Evolutionary conservation across 176 grass and related monocot genomes (phyloP).

Genomic region (Areca catechu): DNA sequence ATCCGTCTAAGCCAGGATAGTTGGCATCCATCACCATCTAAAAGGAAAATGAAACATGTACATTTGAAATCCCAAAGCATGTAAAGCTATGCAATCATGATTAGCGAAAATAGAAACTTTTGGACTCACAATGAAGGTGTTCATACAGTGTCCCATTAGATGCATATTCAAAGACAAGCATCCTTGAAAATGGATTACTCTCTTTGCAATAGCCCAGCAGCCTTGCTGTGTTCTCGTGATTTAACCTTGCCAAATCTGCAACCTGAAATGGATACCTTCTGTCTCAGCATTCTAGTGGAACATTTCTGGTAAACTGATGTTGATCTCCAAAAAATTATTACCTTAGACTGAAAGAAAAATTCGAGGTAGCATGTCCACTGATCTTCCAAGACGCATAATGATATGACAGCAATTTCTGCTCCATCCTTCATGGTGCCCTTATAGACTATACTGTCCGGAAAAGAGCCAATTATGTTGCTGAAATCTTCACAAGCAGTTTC

Average conservation of each 20-base stretch:
- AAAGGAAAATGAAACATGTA: background rate
- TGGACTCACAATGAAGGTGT: slow-evolving; percentile 72
- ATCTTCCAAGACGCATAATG: slow-evolving; percentile 58
- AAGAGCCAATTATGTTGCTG: slow-evolving; percentile 94
- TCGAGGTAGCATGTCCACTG: slow-evolving; percentile 85
- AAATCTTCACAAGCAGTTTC: slow-evolving; percentile 98
- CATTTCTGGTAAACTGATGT: background rate
- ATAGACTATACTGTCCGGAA: slow-evolving; percentile 65
- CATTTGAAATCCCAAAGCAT: no score
- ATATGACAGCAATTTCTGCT: slow-evolving; percentile 81
- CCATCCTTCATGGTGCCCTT: slow-evolving; percentile 91
- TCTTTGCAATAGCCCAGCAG: slow-evolving; percentile 91
- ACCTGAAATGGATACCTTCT: slow-evolving; percentile 35
- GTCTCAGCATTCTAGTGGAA: slow-evolving; percentile 6
- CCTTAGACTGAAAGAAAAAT: slow-evolving; percentile 86
- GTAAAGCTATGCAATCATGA: no score
- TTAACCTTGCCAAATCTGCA: slow-evolving; percentile 67
- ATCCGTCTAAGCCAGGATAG: slow-evolving; percentile 88
- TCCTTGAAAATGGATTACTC: slow-evolving; percentile 78
- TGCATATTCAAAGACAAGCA: slow-evolving; percentile 89
- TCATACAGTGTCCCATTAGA: slow-evolving; percentile 89
- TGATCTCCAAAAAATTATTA: slow-evolving; percentile 8
- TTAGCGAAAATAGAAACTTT: no score
- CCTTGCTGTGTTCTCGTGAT: slow-evolving; percentile 76
- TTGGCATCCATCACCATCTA: slow-evolving; percentile 76